These are phyloP conservation scores for Candida fluviatilis DNA, from an alignment of 805 yeast species.

Conservation along the genomic window DNA sequence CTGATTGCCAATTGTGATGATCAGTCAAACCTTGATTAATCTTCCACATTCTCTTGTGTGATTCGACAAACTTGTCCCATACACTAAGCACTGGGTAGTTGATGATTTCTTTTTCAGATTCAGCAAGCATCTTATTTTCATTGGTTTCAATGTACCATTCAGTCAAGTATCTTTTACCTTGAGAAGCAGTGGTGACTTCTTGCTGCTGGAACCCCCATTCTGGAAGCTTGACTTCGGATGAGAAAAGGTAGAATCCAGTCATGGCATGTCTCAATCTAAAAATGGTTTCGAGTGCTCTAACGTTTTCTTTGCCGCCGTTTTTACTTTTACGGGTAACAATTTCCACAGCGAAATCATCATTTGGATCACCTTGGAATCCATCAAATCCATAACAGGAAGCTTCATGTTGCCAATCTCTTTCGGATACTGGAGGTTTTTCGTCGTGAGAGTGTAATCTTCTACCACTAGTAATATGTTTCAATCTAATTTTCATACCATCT, in stretches of 20 bases:
- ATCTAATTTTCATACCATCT: constrained; percentile 69
- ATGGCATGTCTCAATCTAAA: constrained; percentile 76
- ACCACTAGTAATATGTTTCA: constrained; percentile 52
- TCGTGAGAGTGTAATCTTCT: constrained; percentile 82
- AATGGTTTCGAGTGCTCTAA: constrained; percentile 64
- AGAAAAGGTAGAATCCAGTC: constrained; percentile 73
- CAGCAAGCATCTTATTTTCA: constrained; percentile 44
- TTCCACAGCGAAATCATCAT: constrained; percentile 78
- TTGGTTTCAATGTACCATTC: constrained; percentile 77
- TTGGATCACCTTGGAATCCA: constrained; percentile 77
- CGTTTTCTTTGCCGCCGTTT: constrained; percentile 49
- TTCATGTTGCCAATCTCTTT: constrained; percentile 82
- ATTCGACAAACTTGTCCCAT: constrained; percentile 58
- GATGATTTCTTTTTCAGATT: constrained; percentile 18
- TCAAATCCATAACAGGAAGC: constrained; percentile 72
- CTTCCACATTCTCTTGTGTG: constrained; percentile 74
- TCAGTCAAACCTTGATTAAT: constrained; percentile 66
- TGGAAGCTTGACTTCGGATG: constrained; percentile 73
- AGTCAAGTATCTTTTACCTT: constrained; percentile 56
- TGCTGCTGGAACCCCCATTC: constrained; percentile 83
- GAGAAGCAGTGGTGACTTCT: constrained; percentile 77
- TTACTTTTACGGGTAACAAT: constrained; percentile 53
- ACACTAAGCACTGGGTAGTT: constrained; percentile 53
- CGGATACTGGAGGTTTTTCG: constrained; percentile 72
- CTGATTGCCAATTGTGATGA: constrained; percentile 68